Percentiles rank a stretch among this genome's conserved stretches.
These are phyloP conservation scores for Striga asiatica DNA, from an alignment of 257 asterid species.

Conservation along the genomic window DNA sequence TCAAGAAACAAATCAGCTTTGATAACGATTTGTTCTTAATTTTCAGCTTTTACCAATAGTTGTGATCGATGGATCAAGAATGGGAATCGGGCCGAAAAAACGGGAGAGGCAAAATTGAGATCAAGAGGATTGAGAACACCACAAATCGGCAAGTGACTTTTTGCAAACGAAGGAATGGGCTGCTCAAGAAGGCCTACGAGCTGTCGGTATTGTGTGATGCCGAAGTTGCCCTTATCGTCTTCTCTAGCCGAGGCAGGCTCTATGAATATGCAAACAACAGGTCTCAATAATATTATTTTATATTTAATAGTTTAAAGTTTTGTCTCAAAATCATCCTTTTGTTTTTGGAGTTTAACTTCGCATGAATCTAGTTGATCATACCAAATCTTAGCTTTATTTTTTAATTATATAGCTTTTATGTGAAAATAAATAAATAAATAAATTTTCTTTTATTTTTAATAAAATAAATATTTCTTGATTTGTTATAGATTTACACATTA, in stretches of 20 bases:
- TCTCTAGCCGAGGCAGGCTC: slow-evolving; percentile 66
- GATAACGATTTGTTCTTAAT: too few relatives aligned
- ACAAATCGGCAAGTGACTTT: slow-evolving; percentile 74
- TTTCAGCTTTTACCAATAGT: too few relatives aligned
- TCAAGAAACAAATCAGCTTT: slow-evolving; percentile 61
- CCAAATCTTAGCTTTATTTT: too few relatives aligned
- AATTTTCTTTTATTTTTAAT: too few relatives aligned
- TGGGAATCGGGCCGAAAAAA: slow-evolving; percentile 36
- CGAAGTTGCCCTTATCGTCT: slow-evolving; percentile 63
- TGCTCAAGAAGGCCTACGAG: slow-evolving; percentile 75
- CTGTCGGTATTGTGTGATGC: slow-evolving; percentile 74
- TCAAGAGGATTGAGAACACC: slow-evolving; percentile 70
- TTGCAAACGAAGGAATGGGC: slow-evolving; percentile 65
- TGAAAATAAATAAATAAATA: too few relatives aligned
- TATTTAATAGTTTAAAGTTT: too few relatives aligned
- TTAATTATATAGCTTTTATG: too few relatives aligned
- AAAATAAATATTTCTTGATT: too few relatives aligned
- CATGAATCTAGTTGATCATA: too few relatives aligned
- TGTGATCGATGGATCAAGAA: too few relatives aligned
- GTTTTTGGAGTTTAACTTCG: too few relatives aligned
- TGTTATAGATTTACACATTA: not conserved
- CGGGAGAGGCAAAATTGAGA: slow-evolving; percentile 64
- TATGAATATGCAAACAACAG: slow-evolving; percentile 74
- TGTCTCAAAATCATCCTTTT: too few relatives aligned
- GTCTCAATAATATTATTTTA: slow-evolving; percentile 14